Conservation (phyloP, 2,329 filamentous ascomycete species). For the Apiospora phragmitis region DNA sequence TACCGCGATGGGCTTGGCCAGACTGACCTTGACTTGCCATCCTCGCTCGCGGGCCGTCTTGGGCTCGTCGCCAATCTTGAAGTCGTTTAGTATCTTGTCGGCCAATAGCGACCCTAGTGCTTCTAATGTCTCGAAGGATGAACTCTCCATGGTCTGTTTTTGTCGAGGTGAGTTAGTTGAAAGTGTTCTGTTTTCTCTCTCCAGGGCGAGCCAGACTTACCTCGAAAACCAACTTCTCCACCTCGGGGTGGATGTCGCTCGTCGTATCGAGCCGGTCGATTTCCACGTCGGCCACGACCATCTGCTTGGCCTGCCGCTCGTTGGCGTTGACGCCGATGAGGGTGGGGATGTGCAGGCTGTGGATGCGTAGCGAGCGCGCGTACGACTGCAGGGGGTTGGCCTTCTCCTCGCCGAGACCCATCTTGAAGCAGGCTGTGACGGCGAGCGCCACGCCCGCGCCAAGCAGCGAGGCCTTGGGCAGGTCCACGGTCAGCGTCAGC, state of each 20-base stretch:
- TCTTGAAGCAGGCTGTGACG: constrained; percentile 42
- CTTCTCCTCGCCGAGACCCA: constrained; percentile 23
- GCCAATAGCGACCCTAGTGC: constrained; percentile 55
- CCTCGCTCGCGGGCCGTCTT: constrained; percentile 39
- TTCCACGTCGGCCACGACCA: constrained; percentile 63
- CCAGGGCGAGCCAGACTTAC: constrained; percentile 41
- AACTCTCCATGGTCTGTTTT: constrained; percentile 53
- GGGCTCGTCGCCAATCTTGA: constrained; percentile 34
- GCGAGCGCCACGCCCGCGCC: constrained; percentile 60
- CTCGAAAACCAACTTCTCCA: constrained; percentile 64
- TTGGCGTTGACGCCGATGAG: constrained; percentile 73
- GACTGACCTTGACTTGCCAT: constrained; percentile 57
- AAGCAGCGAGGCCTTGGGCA: constrained; percentile 70
- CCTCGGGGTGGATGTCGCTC: constrained; percentile 51
- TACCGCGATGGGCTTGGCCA: constrained; percentile 75
- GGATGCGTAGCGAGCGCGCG: constrained; percentile 47
- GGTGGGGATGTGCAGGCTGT: constrained; percentile 62
- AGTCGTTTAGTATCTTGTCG: constrained; percentile 44
- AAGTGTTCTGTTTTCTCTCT: background rate
- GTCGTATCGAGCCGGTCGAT: constrained; percentile 52
- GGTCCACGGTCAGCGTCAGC: constrained; percentile 52
- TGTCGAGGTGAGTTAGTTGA: background rate
- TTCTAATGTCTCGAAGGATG: constrained; percentile 64
- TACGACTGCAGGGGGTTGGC: constrained; percentile 29
- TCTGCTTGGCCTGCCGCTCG: constrained; percentile 67